A percentile compares a stretch with the other conserved stretches of the same genome.
Conservation (phyloP, 1,139 yeast genomes). For the Debaryomycetaceae sp. region DNA sequence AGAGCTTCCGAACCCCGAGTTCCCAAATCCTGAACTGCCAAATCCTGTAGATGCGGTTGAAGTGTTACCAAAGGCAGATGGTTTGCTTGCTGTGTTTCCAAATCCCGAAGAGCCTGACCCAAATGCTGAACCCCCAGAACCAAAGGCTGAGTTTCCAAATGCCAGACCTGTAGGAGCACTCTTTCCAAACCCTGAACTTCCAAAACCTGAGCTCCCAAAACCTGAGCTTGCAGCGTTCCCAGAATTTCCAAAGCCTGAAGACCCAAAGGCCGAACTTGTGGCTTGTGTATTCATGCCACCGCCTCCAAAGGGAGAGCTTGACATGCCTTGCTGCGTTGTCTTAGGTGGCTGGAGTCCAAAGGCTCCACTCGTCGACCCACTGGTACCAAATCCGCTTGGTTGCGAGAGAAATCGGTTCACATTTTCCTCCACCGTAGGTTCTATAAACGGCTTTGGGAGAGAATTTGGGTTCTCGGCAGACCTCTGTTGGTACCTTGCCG, state of each 20-base stretch:
- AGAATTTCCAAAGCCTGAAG: conserved; percentile 5
- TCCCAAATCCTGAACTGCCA: conserved; percentile 10
- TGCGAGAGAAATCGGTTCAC: conserved; percentile 12
- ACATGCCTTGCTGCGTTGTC: background rate
- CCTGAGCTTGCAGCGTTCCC: background rate
- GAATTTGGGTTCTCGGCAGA: conserved; percentile 33
- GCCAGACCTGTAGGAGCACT: background rate
- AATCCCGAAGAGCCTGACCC: conserved; percentile 6
- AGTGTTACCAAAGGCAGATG: conserved; percentile 10
- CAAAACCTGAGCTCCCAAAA: conserved; percentile 10
- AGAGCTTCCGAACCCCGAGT: conserved; percentile 3
- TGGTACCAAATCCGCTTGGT: conserved; percentile 1
- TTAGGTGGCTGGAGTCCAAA: background rate
- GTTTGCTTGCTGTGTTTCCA: conserved; percentile 3
- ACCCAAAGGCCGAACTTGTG: conserved; percentile 2
- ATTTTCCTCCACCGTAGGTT: conserved; percentile 25
- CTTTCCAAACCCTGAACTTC: conserved; percentile 17
- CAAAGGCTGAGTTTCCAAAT: conserved; percentile 10
- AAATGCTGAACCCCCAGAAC: conserved; percentile 5
- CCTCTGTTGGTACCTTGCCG: conserved; percentile 56
- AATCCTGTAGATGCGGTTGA: conserved; percentile 3
- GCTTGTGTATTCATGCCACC: background rate
- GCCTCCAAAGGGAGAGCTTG: background rate
- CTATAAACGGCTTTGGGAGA: conserved; percentile 38
- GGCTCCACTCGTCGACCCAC: background rate